These are phyloP conservation scores for Solanum gracilifrons DNA, from an alignment of 257 asterid genomes.

Conservation along the genomic window DNA sequence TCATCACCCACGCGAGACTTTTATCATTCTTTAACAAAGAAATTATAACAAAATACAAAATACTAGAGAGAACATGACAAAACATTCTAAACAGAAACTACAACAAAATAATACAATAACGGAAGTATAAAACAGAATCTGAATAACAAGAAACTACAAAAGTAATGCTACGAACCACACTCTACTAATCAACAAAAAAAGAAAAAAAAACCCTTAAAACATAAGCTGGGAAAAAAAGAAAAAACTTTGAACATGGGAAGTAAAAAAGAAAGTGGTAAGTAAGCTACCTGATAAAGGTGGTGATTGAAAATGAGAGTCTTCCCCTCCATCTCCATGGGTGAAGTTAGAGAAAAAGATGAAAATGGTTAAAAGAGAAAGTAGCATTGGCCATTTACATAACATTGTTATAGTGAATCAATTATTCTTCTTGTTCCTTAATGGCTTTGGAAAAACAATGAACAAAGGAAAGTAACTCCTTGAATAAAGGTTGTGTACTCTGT, in stretches of 20 bases:
- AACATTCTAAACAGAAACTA: neutral
- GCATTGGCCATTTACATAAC: conserved; percentile 14
- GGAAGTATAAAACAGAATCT: neutral
- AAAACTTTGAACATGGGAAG: neutral
- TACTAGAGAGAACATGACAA: neutral
- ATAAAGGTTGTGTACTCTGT: neutral
- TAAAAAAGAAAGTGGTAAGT: neutral
- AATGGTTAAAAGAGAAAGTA: conserved; percentile 12
- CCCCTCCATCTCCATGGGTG: conserved; percentile 14
- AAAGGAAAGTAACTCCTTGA: neutral
- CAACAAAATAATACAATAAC: neutral
- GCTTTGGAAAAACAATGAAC: neutral
- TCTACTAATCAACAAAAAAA: neutral
- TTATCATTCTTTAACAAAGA: no score
- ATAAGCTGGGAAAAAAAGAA: neutral
- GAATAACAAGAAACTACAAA: neutral
- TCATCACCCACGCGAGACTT: no score
- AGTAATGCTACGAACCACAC: neutral
- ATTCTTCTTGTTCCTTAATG: neutral
- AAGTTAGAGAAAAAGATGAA: conserved; percentile 10
- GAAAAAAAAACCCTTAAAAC: neutral
- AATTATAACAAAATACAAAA: no score
- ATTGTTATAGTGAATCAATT: conserved; percentile 5
- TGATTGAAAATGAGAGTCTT: conserved; percentile 9
- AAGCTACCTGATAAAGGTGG: conserved; percentile 43